Evolutionary conservation across 768 basidiomycete genomes (phyloP), one percentile per base, ranked within the genome.

Genomic region (Lanmaoa rubissima): DNA sequence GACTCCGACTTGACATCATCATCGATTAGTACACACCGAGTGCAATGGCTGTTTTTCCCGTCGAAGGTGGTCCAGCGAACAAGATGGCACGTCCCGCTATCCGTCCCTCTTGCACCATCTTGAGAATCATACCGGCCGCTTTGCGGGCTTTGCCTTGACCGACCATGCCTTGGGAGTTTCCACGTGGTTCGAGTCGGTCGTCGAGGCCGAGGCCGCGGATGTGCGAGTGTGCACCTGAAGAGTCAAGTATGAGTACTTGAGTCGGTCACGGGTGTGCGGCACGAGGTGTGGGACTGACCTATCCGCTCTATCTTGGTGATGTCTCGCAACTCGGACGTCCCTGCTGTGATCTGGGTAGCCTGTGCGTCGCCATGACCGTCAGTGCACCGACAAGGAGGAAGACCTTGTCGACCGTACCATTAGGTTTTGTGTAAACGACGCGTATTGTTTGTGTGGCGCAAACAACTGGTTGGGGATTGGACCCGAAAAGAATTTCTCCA

Each of bases 1-100:
- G 24, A 28, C 26, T 28, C 26, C 1, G 3, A 5, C 16, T 5
- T 36, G 24, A 28, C 16, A 31, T 2, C 9, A 28, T 3, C 10
- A 14, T 28, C 8, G 26, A 4, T 26, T 39, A 31, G 14, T 9
- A 48, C 48, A 78, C 83, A 91, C 94, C 96, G 74, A 98, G 82
- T 6, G 96, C 97, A 67, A 99, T 97, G 34, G 97, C 97, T 0
- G 97, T 98, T 75, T 99, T 99, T 26, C 97, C 97, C 1, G 94
- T 94, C 34, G 92, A 93, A 7, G 97, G 95, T 7, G 97, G 97
- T 0, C 97, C 97, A 17, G 97, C 97, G 73, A 99, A 97, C 53
- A 99, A 78, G 75, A 99, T 95, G 7, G 95, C 93, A 43, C 96
- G 83, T 28, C 97, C 97, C 0, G 97, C 94, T 65, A 98, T 98